Evolutionary conservation across 1,139 yeast genomes (phyloP).

Genomic region (Sugiyamaella pinicola): DNA sequence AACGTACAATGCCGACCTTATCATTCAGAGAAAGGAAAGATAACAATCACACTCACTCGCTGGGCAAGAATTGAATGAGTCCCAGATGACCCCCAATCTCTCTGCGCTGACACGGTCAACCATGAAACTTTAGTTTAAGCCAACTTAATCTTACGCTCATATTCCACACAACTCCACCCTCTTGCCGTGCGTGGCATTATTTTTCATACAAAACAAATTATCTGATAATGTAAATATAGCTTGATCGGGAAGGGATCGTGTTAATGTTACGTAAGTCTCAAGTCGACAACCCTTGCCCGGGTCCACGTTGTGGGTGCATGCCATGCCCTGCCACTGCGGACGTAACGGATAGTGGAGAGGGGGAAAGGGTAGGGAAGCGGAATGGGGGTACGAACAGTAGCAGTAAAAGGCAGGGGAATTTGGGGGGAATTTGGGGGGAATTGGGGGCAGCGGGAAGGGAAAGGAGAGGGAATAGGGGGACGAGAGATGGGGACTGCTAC

Average conservation of each 20-base stretch:
- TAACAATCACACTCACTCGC: too few relatives aligned
- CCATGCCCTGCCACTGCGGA: neutral
- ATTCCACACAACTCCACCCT: too few relatives aligned
- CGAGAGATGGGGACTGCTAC: neutral
- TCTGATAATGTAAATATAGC: slow-evolving; percentile 10
- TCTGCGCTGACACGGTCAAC: too few relatives aligned
- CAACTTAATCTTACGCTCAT: too few relatives aligned
- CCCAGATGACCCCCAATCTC: too few relatives aligned
- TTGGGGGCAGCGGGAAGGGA: neutral
- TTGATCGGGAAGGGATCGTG: slow-evolving; percentile 10
- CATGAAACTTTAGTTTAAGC: too few relatives aligned
- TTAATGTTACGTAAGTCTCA: slow-evolving; percentile 3
- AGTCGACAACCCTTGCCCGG: neutral
- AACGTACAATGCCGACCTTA: too few relatives aligned
- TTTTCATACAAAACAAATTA: slow-evolving; percentile 8
- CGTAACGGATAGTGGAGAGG: slow-evolving; percentile 6
- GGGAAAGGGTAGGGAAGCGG: neutral
- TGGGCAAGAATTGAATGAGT: too few relatives aligned
- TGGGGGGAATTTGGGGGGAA: neutral
- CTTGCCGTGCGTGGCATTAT: neutral
- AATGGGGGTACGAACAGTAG: neutral
- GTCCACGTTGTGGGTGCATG: slow-evolving; percentile 11
- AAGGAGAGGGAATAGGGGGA: neutral
- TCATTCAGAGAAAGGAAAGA: too few relatives aligned
- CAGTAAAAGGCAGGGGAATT: neutral